Conservation (phyloP, 83 land plant genomes). For the Isoetes engelmannii region DNA sequence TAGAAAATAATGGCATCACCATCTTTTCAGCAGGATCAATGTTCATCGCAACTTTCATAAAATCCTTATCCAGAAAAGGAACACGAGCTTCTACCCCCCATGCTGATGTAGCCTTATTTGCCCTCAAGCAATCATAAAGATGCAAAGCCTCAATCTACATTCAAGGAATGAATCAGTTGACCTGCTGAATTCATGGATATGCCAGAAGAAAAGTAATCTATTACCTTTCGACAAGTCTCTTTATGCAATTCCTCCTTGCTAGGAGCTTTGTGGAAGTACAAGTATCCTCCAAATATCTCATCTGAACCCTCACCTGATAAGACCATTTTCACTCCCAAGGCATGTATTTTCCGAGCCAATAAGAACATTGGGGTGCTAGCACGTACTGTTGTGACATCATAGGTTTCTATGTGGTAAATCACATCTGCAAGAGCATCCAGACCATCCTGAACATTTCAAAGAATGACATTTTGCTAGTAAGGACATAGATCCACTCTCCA, state of each 20-base stretch:
- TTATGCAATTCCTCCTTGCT: slow-evolving; percentile 79
- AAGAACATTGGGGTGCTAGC: slow-evolving; percentile 93
- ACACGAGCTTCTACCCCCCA: slow-evolving; percentile 98
- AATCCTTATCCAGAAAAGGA: slow-evolving; percentile 83
- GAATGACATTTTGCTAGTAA: no score
- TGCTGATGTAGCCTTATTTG: slow-evolving; percentile 91
- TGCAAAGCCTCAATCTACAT: slow-evolving; percentile 79
- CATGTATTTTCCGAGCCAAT: slow-evolving; percentile 75
- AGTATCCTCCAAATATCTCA: slow-evolving; percentile 86
- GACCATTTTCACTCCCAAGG: slow-evolving; percentile 88
- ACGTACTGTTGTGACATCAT: slow-evolving; percentile 76
- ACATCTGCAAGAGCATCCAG: slow-evolving; percentile 82
- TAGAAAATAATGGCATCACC: no score
- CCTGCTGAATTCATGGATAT: no score
- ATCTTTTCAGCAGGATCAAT: slow-evolving; percentile 92
- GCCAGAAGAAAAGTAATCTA: no score
- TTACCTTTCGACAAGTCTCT: slow-evolving; percentile 82
- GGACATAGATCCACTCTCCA: no score
- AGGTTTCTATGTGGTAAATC: slow-evolving; percentile 81
- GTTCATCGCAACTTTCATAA: slow-evolving; percentile 67
- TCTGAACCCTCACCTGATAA: slow-evolving; percentile 87
- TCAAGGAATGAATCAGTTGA: background rate
- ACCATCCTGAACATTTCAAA: slow-evolving; percentile 64
- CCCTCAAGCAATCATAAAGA: slow-evolving; percentile 85
- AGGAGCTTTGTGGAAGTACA: slow-evolving; percentile 91